Percentiles rank a stretch among this genome's conserved stretches.
Conservation (phyloP, 257 asterid genomes). For the Agastache rugosa region DNA sequence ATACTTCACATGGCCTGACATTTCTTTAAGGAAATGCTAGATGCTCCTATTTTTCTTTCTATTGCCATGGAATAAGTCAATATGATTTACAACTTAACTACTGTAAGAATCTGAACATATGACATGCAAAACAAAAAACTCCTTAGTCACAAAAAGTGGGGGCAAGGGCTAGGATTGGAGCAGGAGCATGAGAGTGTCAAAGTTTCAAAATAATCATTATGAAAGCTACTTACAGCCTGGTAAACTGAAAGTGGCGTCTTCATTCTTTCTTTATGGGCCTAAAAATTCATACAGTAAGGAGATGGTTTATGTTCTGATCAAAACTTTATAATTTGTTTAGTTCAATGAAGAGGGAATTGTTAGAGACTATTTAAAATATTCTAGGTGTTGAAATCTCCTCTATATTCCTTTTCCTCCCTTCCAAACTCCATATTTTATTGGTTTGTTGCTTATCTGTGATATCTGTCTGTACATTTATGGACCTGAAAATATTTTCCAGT, state of each 20-base stretch:
- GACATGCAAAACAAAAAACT: too few species aligned
- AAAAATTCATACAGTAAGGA: too few species aligned
- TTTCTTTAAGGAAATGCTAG: conserved; percentile 1
- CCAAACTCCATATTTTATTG: not conserved
- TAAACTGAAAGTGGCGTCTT: too few species aligned
- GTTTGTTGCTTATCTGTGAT: not conserved
- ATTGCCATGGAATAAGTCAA: conserved; percentile 13
- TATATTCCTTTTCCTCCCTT: not conserved
- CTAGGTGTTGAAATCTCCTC: not conserved
- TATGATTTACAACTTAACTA: not conserved
- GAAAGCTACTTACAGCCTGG: too few species aligned
- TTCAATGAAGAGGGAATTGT: not conserved
- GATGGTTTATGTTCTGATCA: not conserved
- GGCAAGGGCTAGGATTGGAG: too few species aligned
- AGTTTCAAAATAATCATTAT: too few species aligned
- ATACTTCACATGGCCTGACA: conserved; percentile 22
- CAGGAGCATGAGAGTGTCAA: too few species aligned
- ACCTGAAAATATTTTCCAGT: not conserved
- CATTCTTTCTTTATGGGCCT: too few species aligned
- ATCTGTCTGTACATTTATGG: not conserved
- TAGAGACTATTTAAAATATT: not conserved
- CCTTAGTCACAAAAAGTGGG: too few species aligned
- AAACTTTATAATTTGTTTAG: not conserved
- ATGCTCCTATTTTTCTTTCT: conserved; percentile 18
- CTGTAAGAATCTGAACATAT: too few species aligned